Percentiles rank a stretch among this genome's conserved stretches.
phyloP scores from a whole-genome alignment of 208 protist species.

The Acanthamoeba sp. region DNA sequence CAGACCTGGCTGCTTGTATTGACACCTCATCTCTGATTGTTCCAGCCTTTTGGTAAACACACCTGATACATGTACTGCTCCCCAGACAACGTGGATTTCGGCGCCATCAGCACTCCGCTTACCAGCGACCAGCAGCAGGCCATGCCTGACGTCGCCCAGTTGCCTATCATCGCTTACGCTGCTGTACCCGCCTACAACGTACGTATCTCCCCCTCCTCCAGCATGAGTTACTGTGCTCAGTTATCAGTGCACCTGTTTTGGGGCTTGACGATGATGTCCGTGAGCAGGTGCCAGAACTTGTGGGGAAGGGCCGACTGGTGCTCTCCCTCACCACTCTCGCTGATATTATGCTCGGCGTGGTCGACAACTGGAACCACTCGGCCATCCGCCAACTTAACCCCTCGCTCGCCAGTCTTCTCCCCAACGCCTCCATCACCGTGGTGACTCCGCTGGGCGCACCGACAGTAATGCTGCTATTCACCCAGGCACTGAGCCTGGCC shows the following conservation, averaged over 20 bases:
- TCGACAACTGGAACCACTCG: not conserved
- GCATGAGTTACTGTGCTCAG: too few species aligned
- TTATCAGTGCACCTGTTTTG: too few species aligned
- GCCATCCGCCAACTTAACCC: constrained; percentile 10
- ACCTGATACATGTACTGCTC: too few species aligned
- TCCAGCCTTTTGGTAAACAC: too few species aligned
- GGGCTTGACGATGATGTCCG: too few species aligned
- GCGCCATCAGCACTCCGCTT: not conserved
- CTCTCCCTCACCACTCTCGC: not conserved
- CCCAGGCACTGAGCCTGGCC: not conserved
- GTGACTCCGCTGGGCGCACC: not conserved
- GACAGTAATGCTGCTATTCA: not conserved
- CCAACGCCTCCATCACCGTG: constrained; percentile 1
- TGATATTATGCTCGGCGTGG: constrained; percentile 13
- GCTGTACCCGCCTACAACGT: constrained; percentile 23
- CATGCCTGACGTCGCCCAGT: not conserved
- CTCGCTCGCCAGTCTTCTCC: not conserved
- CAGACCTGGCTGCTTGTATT: not conserved
- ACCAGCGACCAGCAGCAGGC: not conserved
- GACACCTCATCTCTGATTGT: not conserved
- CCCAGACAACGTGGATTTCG: constrained; percentile 55
- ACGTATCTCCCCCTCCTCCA: too few species aligned
- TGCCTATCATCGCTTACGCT: constrained; percentile 17
- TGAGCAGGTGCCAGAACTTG: not conserved
- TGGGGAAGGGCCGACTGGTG: not conserved